Base-by-base conservation (phyloP, 1,284 basidiomycete genomes). In the Cutaneotrichosporon sp. region DNA sequence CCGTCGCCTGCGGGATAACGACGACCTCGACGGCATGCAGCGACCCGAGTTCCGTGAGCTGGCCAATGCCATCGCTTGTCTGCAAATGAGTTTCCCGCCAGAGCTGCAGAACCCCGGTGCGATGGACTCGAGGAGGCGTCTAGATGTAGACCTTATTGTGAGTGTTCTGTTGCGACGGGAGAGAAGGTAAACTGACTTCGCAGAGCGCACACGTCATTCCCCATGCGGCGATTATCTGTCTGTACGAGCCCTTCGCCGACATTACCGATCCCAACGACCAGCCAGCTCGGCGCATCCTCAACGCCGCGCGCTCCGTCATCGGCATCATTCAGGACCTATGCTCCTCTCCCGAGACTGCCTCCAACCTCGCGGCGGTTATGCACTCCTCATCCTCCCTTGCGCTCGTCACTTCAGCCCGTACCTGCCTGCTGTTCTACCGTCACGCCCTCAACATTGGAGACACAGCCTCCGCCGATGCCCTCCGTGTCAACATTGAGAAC, bases 201-300 rank as follows among this genome's bases (percentile, higher is more conserved):
- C 44, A 66, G 64, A 51, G 64, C 22, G 69, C 71, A 4, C 70
- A 71, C 41, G 57, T 70, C 53, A 24, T 72, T 3, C 72, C 72
- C 5, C 66, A 73, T 43, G 57, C 65, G 27, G 66, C 69, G 1
- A 61, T 63, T 34, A 75, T 75, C 42, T 70, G 64, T 32, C 62
- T 76, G 5, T 71, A 73, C 54, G 74, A 76, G 51, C 63, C 69
- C 8, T 75, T 72, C 41, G 72, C 72, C 1, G 67, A 74, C 46
- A 52, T 74, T 20, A 55, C 60, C 8, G 71, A 74, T 46, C 57
- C 64, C 4, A 59, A 62, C 24, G 71, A 75, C 55, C 61, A 54
- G 17, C 59, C 72, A 1, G 59, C 66, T 11, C 49, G 64, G 9
- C 60, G 71, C 7, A 56, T 76, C 9, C 37, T 68, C 5, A 57